phyloP scores from a whole-genome alignment of 2,329 filamentous ascomycete genomes.

The Rhinocladiella similis region DNA sequence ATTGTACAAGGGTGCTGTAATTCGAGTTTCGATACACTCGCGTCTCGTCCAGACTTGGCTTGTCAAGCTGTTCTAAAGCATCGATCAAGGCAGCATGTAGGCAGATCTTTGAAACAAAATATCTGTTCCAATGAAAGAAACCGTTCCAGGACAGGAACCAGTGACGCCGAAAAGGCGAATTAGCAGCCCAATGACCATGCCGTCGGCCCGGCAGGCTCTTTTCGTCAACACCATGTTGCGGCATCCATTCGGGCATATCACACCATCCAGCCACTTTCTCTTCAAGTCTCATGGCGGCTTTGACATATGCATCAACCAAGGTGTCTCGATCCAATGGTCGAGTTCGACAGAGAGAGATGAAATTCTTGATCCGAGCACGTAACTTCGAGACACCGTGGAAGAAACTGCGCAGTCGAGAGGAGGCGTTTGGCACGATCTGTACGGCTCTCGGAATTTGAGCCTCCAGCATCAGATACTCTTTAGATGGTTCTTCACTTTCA shows the following conservation, averaged over 20 bases:
- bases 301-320: constrained; percentile 10
- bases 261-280: constrained; percentile 21
- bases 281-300: constrained; percentile 14
- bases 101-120: constrained; percentile 17
- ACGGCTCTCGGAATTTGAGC: constrained; percentile 17
- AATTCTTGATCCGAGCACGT: constrained; percentile 20
- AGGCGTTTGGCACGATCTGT: constrained; percentile 4
- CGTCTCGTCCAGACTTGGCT: neutral
- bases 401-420: constrained; percentile 12
- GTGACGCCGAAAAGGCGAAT: constrained; percentile 10
- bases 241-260: constrained; percentile 14
- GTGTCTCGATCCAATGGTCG: constrained; percentile 1
- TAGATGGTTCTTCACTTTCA: constrained; percentile 18
- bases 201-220: neutral
- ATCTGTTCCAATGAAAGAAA: constrained; percentile 24
- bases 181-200: constrained; percentile 7
- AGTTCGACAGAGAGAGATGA: constrained; percentile 6
- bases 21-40: too few species aligned
- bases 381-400: constrained; percentile 22
- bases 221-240: constrained; percentile 10
- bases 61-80: constrained; percentile 1
- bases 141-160: constrained; percentile 15
- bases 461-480: constrained; percentile 19
- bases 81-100: constrained; percentile 18
- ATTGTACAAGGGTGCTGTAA: constrained; percentile 1